Base-by-base conservation (phyloP, 164 flowering plant genomes). In the Annona cherimola region DNA sequence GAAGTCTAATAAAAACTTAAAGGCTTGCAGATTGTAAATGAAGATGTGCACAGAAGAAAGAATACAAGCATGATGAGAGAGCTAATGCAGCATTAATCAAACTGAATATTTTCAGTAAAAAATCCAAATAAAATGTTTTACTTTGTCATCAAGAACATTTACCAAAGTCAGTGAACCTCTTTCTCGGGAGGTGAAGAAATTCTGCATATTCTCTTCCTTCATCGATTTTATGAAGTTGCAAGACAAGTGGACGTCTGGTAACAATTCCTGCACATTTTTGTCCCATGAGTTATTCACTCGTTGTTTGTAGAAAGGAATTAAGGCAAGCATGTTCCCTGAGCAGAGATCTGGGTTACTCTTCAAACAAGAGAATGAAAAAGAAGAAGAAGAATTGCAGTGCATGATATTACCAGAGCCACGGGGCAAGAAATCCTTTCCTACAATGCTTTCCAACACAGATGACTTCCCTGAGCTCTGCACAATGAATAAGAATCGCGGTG, bases 151-250 rank as follows among this genome's bases (percentile, higher is more conserved):
- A 50, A 63, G 42, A 46, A 67, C 9, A 63, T 39, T 55, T 81
- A 94, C 98, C 90, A 79, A 92, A 94, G 81, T 94, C 96, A 63
- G 92, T 87, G 78, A 89, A 90, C 67, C 85, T 84, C 78, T 87
- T 90, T 77, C 89, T 84, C 6, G 93, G 93, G 19, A 83, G 88
- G 77, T 94, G 98, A 54, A 91, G 85, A 72, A 94, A 94, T 82
- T 94, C 98, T 1, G 97, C 98, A 79, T 90, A 92, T 79, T 94
- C 98, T 76, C 93, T 82, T 41, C 92, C 91, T 69, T 89, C 93
- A 4, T 88, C 93, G 67, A 83, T 79, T 80, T 90, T 93, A 76
- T 92, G 93, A 62, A 92, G 92, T 82, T 94, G 98, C 75, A 94
- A 74, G 26, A 92, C 98, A 72, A 94, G 93, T 16, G 98, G 97